A percentile compares a stretch with the other conserved stretches of the same genome.
Conservation (phyloP, 345 rosid species). For the Garcia nutans region DNA sequence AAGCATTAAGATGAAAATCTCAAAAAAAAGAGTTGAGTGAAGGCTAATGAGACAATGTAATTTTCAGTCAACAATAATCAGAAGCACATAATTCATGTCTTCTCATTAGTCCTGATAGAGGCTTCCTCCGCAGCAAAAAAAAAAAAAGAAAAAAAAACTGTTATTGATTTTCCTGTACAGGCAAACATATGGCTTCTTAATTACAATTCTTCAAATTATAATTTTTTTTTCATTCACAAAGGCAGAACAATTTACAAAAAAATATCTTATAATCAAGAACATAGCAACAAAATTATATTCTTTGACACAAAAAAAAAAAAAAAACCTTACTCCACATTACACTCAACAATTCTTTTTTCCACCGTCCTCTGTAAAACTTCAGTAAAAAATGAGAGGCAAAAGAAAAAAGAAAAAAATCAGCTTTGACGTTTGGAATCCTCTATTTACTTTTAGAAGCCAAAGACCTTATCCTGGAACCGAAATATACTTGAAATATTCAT, state of each 20-base stretch:
- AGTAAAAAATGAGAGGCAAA: too few relatives aligned
- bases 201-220: too few relatives aligned
- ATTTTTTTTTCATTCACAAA: background rate
- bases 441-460: background rate
- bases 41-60: background rate
- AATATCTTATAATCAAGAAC: background rate
- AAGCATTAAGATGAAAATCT: background rate
- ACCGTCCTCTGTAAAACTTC: background rate
- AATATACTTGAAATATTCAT: background rate
- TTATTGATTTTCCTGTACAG: background rate
- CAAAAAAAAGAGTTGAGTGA: too few relatives aligned
- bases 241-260: background rate
- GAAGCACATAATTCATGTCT: background rate
- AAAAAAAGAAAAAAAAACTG: too few relatives aligned
- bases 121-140: background rate
- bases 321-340: background rate
- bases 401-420: background rate
- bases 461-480: background rate
- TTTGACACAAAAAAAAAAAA: background rate
- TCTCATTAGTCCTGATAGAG: background rate
- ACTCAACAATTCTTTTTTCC: background rate
- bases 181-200: background rate
- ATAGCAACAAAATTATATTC: background rate
- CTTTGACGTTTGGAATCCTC: background rate
- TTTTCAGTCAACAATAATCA: background rate